A percentile compares a stretch with the other conserved stretches of the same genome.
Conservation (phyloP, 495 filamentous ascomycete species). For the Diplogelasinospora grovesii region DNA sequence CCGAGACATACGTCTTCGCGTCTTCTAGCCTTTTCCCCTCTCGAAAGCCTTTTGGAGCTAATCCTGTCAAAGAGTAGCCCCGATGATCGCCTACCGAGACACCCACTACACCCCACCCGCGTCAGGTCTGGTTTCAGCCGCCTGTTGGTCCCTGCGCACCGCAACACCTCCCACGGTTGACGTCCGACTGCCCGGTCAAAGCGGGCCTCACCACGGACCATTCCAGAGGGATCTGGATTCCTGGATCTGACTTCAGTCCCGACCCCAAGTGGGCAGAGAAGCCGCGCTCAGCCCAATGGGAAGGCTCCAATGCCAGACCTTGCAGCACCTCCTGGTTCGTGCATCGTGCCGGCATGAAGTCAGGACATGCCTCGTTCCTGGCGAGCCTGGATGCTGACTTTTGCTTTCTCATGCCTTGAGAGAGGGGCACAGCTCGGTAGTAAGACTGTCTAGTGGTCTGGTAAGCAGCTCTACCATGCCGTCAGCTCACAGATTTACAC, state of each 20-base stretch:
- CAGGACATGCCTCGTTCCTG: neutral
- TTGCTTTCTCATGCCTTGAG: neutral
- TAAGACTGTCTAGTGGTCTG: too few species aligned
- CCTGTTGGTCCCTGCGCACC: slow-evolving; percentile 14
- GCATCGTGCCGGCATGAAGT: slow-evolving; percentile 6
- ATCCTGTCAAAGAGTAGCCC: too few species aligned
- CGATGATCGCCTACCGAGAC: slow-evolving; percentile 9
- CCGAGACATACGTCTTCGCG: too few species aligned
- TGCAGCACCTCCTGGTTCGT: neutral
- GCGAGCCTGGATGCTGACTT: neutral
- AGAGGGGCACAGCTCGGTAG: neutral
- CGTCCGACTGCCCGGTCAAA: slow-evolving; percentile 8
- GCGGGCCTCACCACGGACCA: slow-evolving; percentile 17
- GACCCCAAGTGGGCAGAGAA: neutral
- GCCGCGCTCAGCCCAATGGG: neutral
- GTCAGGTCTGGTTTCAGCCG: slow-evolving; percentile 12
- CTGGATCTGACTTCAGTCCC: slow-evolving; percentile 3
- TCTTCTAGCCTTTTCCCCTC: too few species aligned
- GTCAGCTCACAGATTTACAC: too few species aligned
- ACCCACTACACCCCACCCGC: slow-evolving; percentile 6
- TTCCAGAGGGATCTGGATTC: too few species aligned
- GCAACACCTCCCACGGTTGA: neutral
- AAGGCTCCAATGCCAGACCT: neutral
- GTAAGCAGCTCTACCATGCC: too few species aligned
- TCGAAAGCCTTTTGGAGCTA: too few species aligned